Evolutionary conservation across 192 early-diverging fungal species (phyloP).

Genomic region (Podila verticillata): DNA sequence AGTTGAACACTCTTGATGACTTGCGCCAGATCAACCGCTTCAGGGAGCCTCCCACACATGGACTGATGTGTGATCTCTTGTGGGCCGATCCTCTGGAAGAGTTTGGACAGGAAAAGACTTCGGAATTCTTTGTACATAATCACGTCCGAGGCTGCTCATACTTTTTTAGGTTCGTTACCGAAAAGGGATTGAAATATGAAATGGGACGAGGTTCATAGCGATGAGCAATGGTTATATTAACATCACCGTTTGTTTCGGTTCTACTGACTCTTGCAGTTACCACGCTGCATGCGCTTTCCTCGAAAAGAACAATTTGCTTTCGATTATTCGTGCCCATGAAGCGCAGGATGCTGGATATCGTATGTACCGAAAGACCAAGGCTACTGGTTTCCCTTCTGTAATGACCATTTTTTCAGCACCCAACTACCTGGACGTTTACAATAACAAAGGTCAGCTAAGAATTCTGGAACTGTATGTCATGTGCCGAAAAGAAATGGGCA

Average conservation of each 20-base stretch:
- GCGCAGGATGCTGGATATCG: slow-evolving; percentile 96
- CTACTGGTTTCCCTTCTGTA: slow-evolving; percentile 95
- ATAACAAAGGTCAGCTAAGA: slow-evolving; percentile 80
- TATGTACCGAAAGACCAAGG: slow-evolving; percentile 95
- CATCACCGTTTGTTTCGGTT: neutral
- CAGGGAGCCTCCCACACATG: slow-evolving; percentile 92
- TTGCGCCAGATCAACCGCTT: slow-evolving; percentile 91
- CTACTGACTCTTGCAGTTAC: slow-evolving; percentile 66
- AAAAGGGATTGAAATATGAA: too few relatives aligned
- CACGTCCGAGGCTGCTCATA: slow-evolving; percentile 95
- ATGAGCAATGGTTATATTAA: too few relatives aligned
- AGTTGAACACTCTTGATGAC: slow-evolving; percentile 92
- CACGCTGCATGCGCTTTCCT: slow-evolving; percentile 93
- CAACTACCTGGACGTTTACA: slow-evolving; percentile 98
- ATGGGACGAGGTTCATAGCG: too few relatives aligned
- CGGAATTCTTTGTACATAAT: slow-evolving; percentile 92
- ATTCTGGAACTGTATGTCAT: neutral
- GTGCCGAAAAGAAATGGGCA: too few relatives aligned
- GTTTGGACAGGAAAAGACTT: slow-evolving; percentile 94
- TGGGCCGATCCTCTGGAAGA: slow-evolving; percentile 98
- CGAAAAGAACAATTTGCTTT: slow-evolving; percentile 93
- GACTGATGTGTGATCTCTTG: slow-evolving; percentile 94
- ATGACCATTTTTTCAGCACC: slow-evolving; percentile 99
- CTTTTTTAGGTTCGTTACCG: slow-evolving; percentile 76
- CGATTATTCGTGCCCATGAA: slow-evolving; percentile 97